phyloP scores from a whole-genome alignment of 2,329 filamentous ascomycete genomes.

The Fusarium sp. region DNA sequence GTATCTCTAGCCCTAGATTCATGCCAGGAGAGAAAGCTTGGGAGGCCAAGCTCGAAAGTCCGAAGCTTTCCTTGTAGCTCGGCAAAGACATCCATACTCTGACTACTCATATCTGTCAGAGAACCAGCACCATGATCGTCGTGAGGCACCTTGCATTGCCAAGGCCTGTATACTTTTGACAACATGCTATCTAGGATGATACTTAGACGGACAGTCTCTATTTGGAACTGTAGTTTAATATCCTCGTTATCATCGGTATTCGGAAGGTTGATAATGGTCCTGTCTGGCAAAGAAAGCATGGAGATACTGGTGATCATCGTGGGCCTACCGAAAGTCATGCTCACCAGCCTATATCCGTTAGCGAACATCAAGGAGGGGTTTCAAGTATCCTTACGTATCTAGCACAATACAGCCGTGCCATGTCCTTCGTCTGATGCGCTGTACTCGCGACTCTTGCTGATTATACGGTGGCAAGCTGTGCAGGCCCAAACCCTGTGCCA shows the following conservation, averaged over 20 bases:
- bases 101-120: not conserved
- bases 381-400: not conserved
- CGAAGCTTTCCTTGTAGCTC: not conserved
- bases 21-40: not conserved
- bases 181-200: not conserved
- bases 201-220: not conserved
- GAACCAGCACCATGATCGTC: not conserved
- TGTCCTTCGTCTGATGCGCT: not conserved
- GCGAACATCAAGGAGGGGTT: fast-evolving
- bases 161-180: not conserved
- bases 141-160: not conserved
- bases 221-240: not conserved
- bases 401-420: not conserved
- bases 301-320: not conserved
- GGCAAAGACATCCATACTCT: not conserved
- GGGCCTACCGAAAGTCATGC: not conserved
- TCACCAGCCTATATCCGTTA: not conserved
- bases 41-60: not conserved
- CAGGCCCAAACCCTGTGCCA: not conserved
- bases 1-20: not conserved
- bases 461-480: not conserved
- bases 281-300: not conserved
- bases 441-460: not conserved
- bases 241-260: fast-evolving
- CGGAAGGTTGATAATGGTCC: fast-evolving